Base-by-base conservation (phyloP, 225 moss, liverwort and hornwort genomes). In the Anthoceros angustus region DNA sequence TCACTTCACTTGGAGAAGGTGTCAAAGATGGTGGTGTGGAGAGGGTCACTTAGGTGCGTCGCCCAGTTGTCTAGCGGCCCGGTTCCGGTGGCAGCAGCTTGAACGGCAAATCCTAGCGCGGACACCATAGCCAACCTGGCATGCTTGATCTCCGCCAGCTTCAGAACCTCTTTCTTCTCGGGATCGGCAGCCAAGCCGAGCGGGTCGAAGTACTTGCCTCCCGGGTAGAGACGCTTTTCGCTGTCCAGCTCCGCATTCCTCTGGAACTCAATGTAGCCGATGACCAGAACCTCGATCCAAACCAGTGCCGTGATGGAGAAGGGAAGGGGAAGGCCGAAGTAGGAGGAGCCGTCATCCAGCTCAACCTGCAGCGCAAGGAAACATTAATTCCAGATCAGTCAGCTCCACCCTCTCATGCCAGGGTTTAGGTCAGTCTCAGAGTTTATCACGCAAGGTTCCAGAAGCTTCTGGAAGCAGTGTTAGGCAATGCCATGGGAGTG, bases 51-150 rank as follows among this genome's bases (percentile, higher is more conserved):
- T 39, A 98, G 80, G 77, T 98, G 98, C 18, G 98, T 84, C 10
- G 84, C 98, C 98, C 98, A 98, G 82, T 98, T 98, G 76, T 98
- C 87, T 25, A 98, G 74, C 7, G 98, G 98, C 3, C 98, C 98
- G 79, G 92, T 98, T 20, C 98, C 92, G 12, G 92, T 98, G 3
- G 87, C 92, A 24, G 98, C 98, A 63, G 98, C 98, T 82, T 98
- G 98, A 9, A 89, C 81, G 26, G 89, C 98, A 64, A 98, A 98
- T 67, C 87, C 98, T 0, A 98, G 25, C 11, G 92, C 89, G 55
- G 82, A 92, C 61, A 92, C 78, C 98, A 98, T 98, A 8, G 98
- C 98, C 80, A 98, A 71, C 76, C 92, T 92, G 12, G 92, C 98
- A 77, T 98, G 98, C 86, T 98, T 98, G 21, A 98, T 80, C 80